Percentiles rank a stretch among this genome's conserved stretches.
These are phyloP conservation scores for Lyophyllum decastes DNA, from an alignment of 768 basidiomycete species.

Conservation along the genomic window DNA sequence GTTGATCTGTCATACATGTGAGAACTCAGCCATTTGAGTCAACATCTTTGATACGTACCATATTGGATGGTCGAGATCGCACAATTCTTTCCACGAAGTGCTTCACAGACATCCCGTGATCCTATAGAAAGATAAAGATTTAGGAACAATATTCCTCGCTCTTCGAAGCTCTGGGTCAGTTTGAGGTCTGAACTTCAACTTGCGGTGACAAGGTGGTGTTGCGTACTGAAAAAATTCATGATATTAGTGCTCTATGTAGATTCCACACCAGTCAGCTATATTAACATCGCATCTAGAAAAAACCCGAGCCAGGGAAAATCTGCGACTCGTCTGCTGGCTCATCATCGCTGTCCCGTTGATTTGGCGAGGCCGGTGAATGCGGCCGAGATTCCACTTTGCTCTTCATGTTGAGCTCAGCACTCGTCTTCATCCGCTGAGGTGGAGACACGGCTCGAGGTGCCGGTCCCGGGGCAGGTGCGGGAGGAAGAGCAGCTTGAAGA, in stretches of 20 bases:
- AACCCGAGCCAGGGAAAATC: constrained; percentile 40
- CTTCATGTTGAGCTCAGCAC: constrained; percentile 45
- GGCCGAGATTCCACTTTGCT: constrained; percentile 32
- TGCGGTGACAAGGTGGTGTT: no score
- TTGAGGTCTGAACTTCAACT: no score
- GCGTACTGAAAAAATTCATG: not conserved
- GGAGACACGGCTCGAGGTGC: constrained; percentile 9
- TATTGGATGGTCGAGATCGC: no score
- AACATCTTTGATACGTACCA: no score
- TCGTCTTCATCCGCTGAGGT: constrained; percentile 31
- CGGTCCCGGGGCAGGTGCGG: constrained; percentile 13
- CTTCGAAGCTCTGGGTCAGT: no score
- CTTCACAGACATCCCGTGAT: no score
- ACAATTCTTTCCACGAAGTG: no score
- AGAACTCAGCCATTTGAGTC: no score
- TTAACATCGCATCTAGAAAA: constrained; percentile 22
- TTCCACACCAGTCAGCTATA: not conserved
- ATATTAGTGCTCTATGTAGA: not conserved
- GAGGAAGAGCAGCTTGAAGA: constrained; percentile 7
- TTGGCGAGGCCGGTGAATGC: constrained; percentile 14
- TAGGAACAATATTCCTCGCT: no score
- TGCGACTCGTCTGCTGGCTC: constrained; percentile 30
- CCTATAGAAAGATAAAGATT: no score
- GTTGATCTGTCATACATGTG: no score
- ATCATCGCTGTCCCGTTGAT: constrained; percentile 19